Evolutionary conservation across 257 asterid species (phyloP).

Genomic region (Avicennia marina): DNA sequence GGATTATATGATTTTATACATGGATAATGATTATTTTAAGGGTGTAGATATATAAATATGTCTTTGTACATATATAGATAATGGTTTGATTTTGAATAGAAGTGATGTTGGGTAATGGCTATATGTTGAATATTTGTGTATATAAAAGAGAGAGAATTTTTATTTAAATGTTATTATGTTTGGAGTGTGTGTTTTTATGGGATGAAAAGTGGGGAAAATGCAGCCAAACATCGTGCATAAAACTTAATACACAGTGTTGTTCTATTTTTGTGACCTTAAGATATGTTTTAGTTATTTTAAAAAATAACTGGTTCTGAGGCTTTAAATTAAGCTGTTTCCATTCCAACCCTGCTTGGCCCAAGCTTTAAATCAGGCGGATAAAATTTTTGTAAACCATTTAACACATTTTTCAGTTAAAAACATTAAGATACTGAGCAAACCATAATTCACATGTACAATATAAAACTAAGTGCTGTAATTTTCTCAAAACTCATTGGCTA

Average conservation of each 20-base stretch:
- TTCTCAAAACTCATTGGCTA: background rate
- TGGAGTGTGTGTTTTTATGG: no score
- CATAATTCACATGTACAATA: conserved; percentile 2
- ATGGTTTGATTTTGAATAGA: no score
- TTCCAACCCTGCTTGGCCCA: background rate
- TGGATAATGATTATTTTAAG: no score
- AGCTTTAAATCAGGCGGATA: background rate
- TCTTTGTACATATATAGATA: no score
- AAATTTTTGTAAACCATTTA: background rate
- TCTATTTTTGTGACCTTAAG: conserved; percentile 3
- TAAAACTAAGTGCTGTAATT: background rate
- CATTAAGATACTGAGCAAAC: background rate
- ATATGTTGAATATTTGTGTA: no score
- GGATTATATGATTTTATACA: no score
- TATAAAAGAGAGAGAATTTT: no score
- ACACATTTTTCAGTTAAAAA: background rate
- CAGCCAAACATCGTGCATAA: no score
- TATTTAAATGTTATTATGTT: no score
- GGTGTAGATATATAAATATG: no score
- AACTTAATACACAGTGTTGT: conserved; percentile 1
- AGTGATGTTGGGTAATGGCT: no score
- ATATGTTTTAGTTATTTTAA: conserved; percentile 9
- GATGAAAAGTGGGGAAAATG: no score
- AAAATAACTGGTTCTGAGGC: conserved; percentile 2
- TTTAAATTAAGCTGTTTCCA: background rate